Evolutionary conservation across 345 rosid genomes (phyloP).

Genomic region (Bruguiera gymnorhiza): DNA sequence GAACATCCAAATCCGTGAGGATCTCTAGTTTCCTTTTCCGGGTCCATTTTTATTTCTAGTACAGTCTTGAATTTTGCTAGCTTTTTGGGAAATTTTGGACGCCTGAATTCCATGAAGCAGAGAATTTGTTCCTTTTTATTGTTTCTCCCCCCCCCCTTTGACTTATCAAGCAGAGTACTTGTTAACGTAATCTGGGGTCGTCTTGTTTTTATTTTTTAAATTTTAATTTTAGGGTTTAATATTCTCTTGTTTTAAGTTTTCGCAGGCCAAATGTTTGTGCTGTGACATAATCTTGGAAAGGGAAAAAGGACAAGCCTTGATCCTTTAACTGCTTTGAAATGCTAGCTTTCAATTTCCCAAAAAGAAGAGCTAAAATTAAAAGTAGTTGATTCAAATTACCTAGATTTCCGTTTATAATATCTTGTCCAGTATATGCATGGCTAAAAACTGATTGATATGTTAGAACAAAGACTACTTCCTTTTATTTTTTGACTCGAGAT

Average conservation of each 20-base stretch:
- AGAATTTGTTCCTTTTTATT: not conserved
- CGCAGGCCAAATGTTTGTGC: not conserved
- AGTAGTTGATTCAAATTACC: too few species aligned
- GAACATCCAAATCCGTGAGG: constrained; percentile 51
- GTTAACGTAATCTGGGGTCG: too few species aligned
- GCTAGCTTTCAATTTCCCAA: not conserved
- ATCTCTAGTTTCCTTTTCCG: not conserved
- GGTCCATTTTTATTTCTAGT: not conserved
- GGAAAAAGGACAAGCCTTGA: not conserved
- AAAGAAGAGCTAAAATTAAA: too few species aligned
- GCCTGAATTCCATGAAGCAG: not conserved
- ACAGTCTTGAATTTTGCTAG: not conserved
- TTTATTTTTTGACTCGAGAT: not conserved
- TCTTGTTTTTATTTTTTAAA: not conserved
- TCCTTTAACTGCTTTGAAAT: not conserved
- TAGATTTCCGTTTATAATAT: too few species aligned
- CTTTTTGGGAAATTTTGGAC: not conserved
- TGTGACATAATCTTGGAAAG: not conserved
- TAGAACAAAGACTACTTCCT: too few species aligned
- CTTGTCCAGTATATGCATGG: too few species aligned
- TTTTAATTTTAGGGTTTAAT: not conserved
- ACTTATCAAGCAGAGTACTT: not conserved
- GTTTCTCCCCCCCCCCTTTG: not conserved
- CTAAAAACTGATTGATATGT: too few species aligned
- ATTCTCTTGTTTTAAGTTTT: not conserved